These are phyloP conservation scores for Coprinopsis strossmayeri DNA, from an alignment of 768 basidiomycete genomes.

Conservation along the genomic window DNA sequence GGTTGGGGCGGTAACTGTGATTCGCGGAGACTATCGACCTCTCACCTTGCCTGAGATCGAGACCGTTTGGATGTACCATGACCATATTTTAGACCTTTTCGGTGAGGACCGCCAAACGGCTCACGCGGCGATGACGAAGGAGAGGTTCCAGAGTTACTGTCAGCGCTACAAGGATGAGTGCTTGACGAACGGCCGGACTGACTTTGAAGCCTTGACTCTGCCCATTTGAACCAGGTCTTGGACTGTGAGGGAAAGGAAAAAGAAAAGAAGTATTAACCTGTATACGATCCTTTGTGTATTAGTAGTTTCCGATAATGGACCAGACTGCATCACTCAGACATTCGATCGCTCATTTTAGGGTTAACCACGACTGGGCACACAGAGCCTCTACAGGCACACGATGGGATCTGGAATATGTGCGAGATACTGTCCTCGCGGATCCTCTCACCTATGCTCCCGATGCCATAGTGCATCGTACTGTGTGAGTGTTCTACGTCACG, in stretches of 20 bases:
- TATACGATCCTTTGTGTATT: not conserved
- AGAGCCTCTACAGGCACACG: no score
- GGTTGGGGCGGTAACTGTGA: not conserved
- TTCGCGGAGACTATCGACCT: not conserved
- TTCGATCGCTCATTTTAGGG: not conserved
- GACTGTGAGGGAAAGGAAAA: no score
- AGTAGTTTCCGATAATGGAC: not conserved
- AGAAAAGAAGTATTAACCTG: not conserved
- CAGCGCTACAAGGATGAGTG: not conserved
- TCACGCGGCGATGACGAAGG: not conserved
- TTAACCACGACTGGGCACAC: no score
- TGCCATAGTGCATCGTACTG: no score
- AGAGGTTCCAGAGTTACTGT: not conserved
- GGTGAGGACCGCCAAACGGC: not conserved
- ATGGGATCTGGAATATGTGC: no score
- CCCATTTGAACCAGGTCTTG: no score
- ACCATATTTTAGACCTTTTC: not conserved
- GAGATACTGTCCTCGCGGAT: no score
- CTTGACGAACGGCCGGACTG: not conserved
- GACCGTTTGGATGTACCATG: conserved; percentile 5
- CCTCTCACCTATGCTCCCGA: no score
- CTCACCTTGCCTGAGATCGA: not conserved
- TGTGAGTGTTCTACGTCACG: no score
- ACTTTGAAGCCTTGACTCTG: not conserved
- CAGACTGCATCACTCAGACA: not conserved